phyloP scores from a whole-genome alignment of 768 basidiomycete genomes.

The Amanita polypyramis region DNA sequence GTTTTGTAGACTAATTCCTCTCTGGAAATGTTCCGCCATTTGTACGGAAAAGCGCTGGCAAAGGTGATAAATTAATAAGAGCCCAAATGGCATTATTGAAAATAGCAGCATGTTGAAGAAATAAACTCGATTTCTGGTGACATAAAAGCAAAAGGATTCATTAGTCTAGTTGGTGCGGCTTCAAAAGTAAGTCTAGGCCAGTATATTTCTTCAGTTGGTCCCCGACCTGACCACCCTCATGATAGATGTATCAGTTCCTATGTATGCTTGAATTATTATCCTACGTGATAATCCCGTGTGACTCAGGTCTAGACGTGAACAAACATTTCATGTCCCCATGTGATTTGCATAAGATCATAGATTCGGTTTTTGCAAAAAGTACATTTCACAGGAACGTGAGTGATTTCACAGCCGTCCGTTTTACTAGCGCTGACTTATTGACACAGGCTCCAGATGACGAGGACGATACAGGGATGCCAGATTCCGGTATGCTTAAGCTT shows the following conservation, averaged over 20 bases:
- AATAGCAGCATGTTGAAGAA: conserved; percentile 54
- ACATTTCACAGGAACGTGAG: conserved; percentile 68
- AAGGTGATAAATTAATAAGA: conserved; percentile 35
- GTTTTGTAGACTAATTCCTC: conserved; percentile 48
- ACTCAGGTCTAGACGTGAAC: conserved; percentile 56
- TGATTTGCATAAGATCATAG: conserved; percentile 63
- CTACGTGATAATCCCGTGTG: conserved; percentile 5
- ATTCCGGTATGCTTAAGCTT: conserved; percentile 23
- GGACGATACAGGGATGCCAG: conserved; percentile 38
- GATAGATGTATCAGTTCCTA: conserved; percentile 75
- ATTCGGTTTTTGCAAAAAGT: conserved; percentile 53
- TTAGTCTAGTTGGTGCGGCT: conserved; percentile 65
- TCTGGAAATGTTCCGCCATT: conserved; percentile 55
- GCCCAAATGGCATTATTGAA: conserved; percentile 1
- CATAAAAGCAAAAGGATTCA: conserved; percentile 67
- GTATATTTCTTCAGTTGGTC: neutral
- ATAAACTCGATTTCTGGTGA: conserved; percentile 39
- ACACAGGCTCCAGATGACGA: conserved; percentile 59
- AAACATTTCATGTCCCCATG: conserved; percentile 53
- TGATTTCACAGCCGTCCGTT: conserved; percentile 2
- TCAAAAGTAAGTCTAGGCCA: conserved; percentile 46
- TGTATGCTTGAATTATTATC: conserved; percentile 38
- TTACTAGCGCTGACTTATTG: neutral
- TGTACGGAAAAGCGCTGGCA: conserved; percentile 64
- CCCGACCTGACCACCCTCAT: conserved; percentile 9